phyloP scores from a whole-genome alignment of 2,329 filamentous ascomycete species.

The Sporothrix dimorphospora region DNA sequence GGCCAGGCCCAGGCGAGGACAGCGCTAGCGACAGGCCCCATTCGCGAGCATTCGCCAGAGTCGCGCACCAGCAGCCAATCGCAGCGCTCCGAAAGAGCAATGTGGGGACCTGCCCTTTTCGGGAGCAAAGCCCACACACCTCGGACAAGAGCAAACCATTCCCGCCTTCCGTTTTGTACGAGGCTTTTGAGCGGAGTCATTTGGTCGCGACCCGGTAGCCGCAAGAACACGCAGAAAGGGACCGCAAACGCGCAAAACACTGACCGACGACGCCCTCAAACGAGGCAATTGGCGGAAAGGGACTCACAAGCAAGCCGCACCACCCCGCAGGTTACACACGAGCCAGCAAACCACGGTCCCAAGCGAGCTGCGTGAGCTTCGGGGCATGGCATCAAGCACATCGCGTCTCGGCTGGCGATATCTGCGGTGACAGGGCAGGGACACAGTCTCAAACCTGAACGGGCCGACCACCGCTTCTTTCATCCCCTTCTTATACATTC shows the following conservation, averaged over 20 bases:
- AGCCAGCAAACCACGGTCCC: background rate
- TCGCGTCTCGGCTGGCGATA: constrained; percentile 15
- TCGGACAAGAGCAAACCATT: constrained; percentile 9
- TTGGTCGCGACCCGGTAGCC: background rate
- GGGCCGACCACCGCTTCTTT: background rate
- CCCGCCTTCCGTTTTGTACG: constrained; percentile 1
- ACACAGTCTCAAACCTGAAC: background rate
- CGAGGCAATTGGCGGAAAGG: background rate
- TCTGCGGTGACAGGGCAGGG: constrained; percentile 20
- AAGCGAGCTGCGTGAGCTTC: background rate
- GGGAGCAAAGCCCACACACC: background rate
- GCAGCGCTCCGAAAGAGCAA: background rate
- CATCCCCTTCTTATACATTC: background rate
- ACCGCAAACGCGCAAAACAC: background rate
- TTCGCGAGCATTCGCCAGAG: background rate
- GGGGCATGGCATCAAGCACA: constrained; percentile 16
- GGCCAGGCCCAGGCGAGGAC: background rate
- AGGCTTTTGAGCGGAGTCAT: constrained; percentile 24
- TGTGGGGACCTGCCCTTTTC: background rate
- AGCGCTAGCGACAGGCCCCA: background rate
- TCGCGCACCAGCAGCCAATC: background rate
- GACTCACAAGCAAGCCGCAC: background rate
- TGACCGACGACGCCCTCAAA: background rate
- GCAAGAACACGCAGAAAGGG: constrained; percentile 3
- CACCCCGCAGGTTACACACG: constrained; percentile 12